Evolutionary conservation across 495 filamentous ascomycete species (phyloP), one percentile per base, ranked within the genome.

Genomic region (Tricharina praecox): DNA sequence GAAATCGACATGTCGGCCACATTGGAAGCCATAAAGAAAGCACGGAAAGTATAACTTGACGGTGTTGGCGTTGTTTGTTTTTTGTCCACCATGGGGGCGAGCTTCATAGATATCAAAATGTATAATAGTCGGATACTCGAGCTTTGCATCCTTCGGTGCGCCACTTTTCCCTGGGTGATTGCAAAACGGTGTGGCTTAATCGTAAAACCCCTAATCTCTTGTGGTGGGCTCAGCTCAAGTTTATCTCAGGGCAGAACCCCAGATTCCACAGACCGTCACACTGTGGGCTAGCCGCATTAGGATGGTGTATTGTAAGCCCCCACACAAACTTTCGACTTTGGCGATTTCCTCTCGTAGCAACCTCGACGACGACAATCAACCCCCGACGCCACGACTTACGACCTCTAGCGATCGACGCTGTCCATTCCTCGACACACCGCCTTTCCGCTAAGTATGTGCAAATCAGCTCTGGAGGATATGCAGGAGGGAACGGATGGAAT

Each of bases 361-460:
- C 34, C 7, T 32, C 13, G 7, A 5, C 28, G 28, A 37, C 34
- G 34, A 37, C 40, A 43, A 26, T 10, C 37, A 40, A n/a, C 37
- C 37, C n/a, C 18, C 40, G 19, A 8, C 40, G 40, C 21, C 40
- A 43, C 40, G 40, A 43, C 40, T 43, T 11, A 43, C 40, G 40
- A 43, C 40, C 40, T 19, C 40, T 43, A 43, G 40, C 40, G 40
- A 43, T 26, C 26, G 15, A 3, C 34, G 34, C 34, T 37, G 34
- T 37, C 34, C 15, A 9, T 18, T 15, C 34, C 34, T 37, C 34
- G 34, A 37, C 34, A 37, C 34, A 43, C 40, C 40, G 19, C n/a
- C 9, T n/a, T 26, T 25, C 40, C 40, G 40, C 40, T 43, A 43
- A 26, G 40, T 43, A 43, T 18, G 40, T 43, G 13, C 23, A 25